A percentile compares a stretch with the other conserved stretches of the same genome.
Evolutionary conservation across 257 asterid genomes (phyloP).

Genomic region (Plantago elongata): DNA sequence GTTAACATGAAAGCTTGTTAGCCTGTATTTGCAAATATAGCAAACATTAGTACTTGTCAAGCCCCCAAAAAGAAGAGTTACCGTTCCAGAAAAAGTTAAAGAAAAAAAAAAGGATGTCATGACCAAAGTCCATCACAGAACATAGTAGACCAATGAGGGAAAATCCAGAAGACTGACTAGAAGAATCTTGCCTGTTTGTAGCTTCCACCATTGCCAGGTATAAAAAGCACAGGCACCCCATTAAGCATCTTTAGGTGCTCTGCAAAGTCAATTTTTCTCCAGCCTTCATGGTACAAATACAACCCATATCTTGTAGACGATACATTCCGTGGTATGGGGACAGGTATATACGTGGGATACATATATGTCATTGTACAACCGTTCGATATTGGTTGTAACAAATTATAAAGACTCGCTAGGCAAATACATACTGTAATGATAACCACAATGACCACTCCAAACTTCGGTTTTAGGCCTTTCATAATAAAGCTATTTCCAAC

Average conservation of each 20-base stretch:
- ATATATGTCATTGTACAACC: constrained; percentile 98
- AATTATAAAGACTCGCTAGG: constrained; percentile 50
- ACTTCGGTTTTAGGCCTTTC: constrained; percentile 38
- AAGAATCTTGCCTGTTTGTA: constrained; percentile 79
- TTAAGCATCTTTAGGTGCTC: constrained; percentile 68
- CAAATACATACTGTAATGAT: constrained; percentile 45
- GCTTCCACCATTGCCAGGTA: constrained; percentile 99
- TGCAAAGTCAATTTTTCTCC: constrained; percentile 71
- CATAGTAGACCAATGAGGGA: no score
- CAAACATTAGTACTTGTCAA: no score
- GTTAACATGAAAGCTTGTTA: background rate
- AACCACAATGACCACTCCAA: constrained; percentile 46
- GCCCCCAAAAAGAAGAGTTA: no score
- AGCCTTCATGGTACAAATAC: constrained; percentile 88
- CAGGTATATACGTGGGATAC: constrained; percentile 94
- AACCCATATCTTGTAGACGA: constrained; percentile 61
- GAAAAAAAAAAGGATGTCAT: background rate
- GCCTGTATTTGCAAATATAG: no score
- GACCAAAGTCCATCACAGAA: no score
- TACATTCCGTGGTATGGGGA: constrained; percentile 51
- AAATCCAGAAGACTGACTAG: no score
- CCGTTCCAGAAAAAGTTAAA: background rate
- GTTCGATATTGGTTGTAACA: constrained; percentile 66
- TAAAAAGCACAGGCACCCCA: constrained; percentile 89
- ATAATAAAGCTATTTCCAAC: constrained; percentile 19